Percentiles rank a stretch among this genome's conserved stretches.
These are phyloP conservation scores for Lactifluus echinatus DNA, from an alignment of 768 basidiomycete species.

Conservation along the genomic window DNA sequence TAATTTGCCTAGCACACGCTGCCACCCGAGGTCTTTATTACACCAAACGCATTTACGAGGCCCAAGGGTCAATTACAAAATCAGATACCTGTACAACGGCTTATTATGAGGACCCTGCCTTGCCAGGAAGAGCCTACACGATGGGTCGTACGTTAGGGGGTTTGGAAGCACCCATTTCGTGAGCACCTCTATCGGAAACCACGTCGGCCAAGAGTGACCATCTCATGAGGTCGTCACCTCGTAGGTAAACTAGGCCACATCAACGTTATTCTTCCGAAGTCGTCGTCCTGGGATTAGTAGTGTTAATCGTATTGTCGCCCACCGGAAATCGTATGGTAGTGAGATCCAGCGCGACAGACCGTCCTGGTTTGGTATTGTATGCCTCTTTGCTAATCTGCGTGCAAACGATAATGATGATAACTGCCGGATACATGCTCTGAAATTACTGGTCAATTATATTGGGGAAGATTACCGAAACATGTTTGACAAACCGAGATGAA, in stretches of 20 bases:
- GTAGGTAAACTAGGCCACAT: neutral
- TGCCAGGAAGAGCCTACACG: too few species aligned
- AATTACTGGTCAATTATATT: neutral
- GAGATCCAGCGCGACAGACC: neutral
- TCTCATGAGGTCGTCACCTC: too few species aligned
- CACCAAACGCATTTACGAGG: too few species aligned
- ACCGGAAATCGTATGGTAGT: neutral
- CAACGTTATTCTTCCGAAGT: neutral
- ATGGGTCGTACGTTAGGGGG: too few species aligned
- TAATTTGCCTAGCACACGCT: too few species aligned
- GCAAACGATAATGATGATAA: constrained; percentile 11
- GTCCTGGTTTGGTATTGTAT: neutral
- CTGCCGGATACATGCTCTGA: constrained; percentile 14
- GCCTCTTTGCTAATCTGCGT: constrained; percentile 5
- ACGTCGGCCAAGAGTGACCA: too few species aligned
- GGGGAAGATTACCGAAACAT: neutral
- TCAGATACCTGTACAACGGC: too few species aligned
- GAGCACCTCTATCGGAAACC: too few species aligned
- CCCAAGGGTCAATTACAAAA: too few species aligned
- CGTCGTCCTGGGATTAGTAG: neutral
- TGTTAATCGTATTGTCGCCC: neutral
- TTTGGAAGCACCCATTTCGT: too few species aligned
- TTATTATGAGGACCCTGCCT: too few species aligned
- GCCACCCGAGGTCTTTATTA: too few species aligned
- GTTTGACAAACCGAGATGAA: constrained; percentile 1